A percentile compares a stretch with the other conserved stretches of the same genome.
Evolutionary conservation across 1,284 basidiomycete species (phyloP).

Genomic region (Earliella scabrosa): DNA sequence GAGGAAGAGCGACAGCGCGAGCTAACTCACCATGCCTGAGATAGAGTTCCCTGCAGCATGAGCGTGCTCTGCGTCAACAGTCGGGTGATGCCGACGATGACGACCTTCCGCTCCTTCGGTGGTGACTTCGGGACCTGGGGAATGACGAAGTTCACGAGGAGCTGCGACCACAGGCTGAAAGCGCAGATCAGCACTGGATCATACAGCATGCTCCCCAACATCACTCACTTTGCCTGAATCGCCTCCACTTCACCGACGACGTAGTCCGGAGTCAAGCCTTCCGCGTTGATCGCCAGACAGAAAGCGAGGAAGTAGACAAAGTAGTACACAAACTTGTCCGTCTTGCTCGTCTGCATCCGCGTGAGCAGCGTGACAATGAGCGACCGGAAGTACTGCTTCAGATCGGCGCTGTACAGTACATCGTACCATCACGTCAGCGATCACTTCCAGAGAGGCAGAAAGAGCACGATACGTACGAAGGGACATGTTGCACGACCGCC

Average conservation of each 20-base stretch:
- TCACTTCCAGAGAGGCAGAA: background rate
- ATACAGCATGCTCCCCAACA: no score
- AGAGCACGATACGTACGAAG: constrained; percentile 58
- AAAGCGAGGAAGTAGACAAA: constrained; percentile 84
- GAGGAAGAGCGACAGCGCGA: background rate
- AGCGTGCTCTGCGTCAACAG: constrained; percentile 76
- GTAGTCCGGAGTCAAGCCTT: constrained; percentile 79
- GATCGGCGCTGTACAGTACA: constrained; percentile 50
- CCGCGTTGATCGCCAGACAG: constrained; percentile 74
- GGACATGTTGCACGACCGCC: constrained; percentile 73
- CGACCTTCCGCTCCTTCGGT: constrained; percentile 83
- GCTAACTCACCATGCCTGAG: constrained; percentile 67
- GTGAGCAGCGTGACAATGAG: constrained; percentile 85
- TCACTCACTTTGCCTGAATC: constrained; percentile 82
- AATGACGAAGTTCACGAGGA: constrained; percentile 81
- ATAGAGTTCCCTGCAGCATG: constrained; percentile 70
- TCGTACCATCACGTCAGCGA: background rate
- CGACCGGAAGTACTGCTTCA: constrained; percentile 79
- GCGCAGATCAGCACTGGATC: background rate
- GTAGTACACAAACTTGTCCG: constrained; percentile 86
- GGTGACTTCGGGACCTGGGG: constrained; percentile 84
- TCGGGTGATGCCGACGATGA: constrained; percentile 82
- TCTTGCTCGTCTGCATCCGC: constrained; percentile 88
- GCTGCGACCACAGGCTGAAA: constrained; percentile 81
- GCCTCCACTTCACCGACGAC: constrained; percentile 79